Base-by-base conservation (phyloP, 2,329 filamentous ascomycete genomes). In the Claviceps digitariae region DNA sequence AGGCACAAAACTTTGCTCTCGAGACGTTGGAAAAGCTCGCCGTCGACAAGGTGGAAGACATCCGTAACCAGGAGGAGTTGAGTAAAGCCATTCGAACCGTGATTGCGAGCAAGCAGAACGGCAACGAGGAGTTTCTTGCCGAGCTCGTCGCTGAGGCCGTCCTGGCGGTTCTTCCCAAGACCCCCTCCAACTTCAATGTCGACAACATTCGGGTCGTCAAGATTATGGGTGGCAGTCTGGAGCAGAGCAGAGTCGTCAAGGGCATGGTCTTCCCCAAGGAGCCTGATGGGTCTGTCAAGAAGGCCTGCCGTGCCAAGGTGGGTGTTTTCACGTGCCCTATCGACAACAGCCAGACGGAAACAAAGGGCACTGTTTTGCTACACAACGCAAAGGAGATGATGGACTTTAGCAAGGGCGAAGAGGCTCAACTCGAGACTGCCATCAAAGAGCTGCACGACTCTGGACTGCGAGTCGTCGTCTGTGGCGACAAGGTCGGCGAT, bases 301-400 rank as follows among this genome's bases (percentile, higher is more conserved):
- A 94, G 76, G 90, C 86, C 34, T 77, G 73, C 62, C 93, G 88
- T 73, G 91, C 93, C 65, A 97, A 96, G 80, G 93, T 98, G 58
- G 93, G 86, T 59, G 91, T 98, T 55, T 98, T 86, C 77, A 93
- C 90, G 61, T 98, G 93, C 73, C 86, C 93, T 41, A 90, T 98
- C 69, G 93, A 98, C 69, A 90, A 80, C 68, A 90, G 85, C 65
- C 90, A 96, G 74, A 98, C 94, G 43, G 93, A 98, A 75, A 98
- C 93, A 64, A 98, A 98, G 79, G 94, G 94, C 50, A 98, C 93
- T 12, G 93, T 98, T 46, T 79, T 98, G 51, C 73, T 98, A 63
- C 89, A 98, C 73, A 98, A 95, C 67, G 91, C 91, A 55, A 87
- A 97, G 76, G 93, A 98, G 74, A 97, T 98, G 88, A 79, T 97